A percentile compares a stretch with the other conserved stretches of the same genome.
These are phyloP conservation scores for Neurospora pannonica DNA, from an alignment of 495 filamentous ascomycete species.

Conservation along the genomic window DNA sequence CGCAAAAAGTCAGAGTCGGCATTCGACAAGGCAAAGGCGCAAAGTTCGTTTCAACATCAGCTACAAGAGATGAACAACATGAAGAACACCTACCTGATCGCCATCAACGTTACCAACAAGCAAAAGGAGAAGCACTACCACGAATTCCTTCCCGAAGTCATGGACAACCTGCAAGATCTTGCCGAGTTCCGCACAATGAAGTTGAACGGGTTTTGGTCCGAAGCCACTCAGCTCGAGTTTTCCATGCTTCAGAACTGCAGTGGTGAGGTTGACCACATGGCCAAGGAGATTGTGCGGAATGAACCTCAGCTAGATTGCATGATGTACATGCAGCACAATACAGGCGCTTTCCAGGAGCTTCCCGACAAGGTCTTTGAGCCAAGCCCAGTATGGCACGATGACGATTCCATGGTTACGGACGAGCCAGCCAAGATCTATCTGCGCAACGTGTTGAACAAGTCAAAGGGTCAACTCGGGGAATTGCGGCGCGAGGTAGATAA, in stretches of 20 bases:
- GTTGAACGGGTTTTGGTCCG: constrained; percentile 77
- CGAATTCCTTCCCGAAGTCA: constrained; percentile 87
- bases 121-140: constrained; percentile 95
- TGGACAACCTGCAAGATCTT: constrained; percentile 86
- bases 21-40: constrained; percentile 83
- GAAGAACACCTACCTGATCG: constrained; percentile 95
- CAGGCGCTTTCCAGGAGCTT: constrained; percentile 70
- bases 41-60: constrained; percentile 82
- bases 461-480: constrained; percentile 70
- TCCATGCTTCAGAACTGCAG: constrained; percentile 59
- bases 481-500: constrained; percentile 73
- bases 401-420: constrained; percentile 70
- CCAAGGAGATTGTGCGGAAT: constrained; percentile 80
- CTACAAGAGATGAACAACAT: constrained; percentile 88
- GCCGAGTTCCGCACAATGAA: constrained; percentile 77
- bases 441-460: constrained; percentile 83
- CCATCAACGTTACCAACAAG: constrained; percentile 91
- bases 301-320: constrained; percentile 81
- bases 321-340: constrained; percentile 95
- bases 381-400: constrained; percentile 95
- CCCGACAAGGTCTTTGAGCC: constrained; percentile 79
- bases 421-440: constrained; percentile 82
- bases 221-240: constrained; percentile 69
- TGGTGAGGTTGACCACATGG: constrained; percentile 57
- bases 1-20: constrained; percentile 88